These are phyloP conservation scores for Citrus medica DNA, from an alignment of 345 rosid species.

Conservation along the genomic window DNA sequence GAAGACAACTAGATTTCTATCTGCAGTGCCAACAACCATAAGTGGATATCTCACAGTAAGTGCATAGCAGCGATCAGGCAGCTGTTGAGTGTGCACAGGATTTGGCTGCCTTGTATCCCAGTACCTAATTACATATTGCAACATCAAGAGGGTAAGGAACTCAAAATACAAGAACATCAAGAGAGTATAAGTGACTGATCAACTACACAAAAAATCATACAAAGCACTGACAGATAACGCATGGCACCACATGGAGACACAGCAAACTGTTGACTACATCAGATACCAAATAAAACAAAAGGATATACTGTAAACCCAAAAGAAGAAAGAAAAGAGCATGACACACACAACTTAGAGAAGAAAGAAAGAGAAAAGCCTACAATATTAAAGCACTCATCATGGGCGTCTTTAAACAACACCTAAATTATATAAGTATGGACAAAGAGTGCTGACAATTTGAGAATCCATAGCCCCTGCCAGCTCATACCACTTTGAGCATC, in stretches of 20 bases:
- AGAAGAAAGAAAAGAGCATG: neutral
- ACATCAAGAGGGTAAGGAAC: neutral
- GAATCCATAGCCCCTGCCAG: neutral
- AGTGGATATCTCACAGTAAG: slow-evolving; percentile 80
- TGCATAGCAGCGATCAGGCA: slow-evolving; percentile 91
- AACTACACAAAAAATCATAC: neutral
- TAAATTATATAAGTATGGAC: neutral
- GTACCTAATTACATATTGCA: slow-evolving; percentile 46
- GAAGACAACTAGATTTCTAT: slow-evolving; percentile 78
- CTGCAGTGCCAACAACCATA: slow-evolving; percentile 99
- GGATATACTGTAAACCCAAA: neutral
- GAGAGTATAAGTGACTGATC: neutral
- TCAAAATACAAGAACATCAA: neutral
- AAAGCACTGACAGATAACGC: neutral
- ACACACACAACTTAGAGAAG: neutral
- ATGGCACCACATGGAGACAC: neutral
- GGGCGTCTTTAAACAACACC: neutral
- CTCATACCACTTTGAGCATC: neutral
- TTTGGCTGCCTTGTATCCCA: slow-evolving; percentile 90
- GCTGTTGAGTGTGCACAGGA: slow-evolving; percentile 92
- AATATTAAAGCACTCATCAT: neutral
- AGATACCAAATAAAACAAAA: neutral
- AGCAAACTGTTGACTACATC: neutral
- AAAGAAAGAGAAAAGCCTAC: too few species aligned
- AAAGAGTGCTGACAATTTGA: neutral